A percentile compares a stretch with the other conserved stretches of the same genome.
Evolutionary conservation across 2,329 filamentous ascomycete species (phyloP).

Genomic region (Elsinoe ampelina): DNA sequence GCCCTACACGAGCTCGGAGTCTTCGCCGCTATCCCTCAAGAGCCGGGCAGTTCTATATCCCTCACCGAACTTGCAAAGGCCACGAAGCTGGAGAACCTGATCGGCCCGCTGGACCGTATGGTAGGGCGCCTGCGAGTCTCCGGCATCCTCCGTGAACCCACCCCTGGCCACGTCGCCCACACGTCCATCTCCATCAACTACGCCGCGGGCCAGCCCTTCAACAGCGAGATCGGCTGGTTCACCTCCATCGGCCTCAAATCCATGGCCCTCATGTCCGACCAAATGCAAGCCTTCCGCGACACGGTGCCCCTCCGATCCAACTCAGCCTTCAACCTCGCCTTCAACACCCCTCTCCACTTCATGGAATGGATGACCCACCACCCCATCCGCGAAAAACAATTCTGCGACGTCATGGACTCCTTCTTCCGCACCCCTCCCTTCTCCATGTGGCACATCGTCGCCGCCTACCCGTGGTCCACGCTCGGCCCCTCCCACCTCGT

Average conservation of each 20-base stretch:
- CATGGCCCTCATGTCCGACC: slow-evolving; percentile 4
- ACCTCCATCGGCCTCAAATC: not conserved
- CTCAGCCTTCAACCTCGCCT: slow-evolving; percentile 10
- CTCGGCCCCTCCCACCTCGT: slow-evolving; percentile 9
- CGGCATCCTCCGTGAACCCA: slow-evolving; percentile 7
- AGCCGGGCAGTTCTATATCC: not conserved
- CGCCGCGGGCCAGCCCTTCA: not conserved
- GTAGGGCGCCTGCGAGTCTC: slow-evolving; percentile 1
- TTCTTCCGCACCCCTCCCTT: slow-evolving; percentile 10
- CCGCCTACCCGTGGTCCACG: slow-evolving; percentile 8
- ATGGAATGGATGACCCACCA: slow-evolving; percentile 10
- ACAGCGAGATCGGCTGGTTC: slow-evolving; percentile 12
- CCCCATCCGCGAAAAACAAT: slow-evolving; percentile 10
- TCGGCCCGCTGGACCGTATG: not conserved
- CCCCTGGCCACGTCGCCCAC: slow-evolving; percentile 5
- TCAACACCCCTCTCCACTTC: slow-evolving; percentile 1
- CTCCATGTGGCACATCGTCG: slow-evolving; percentile 4
- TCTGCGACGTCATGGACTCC: slow-evolving; percentile 11
- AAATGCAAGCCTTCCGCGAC: slow-evolving; percentile 2
- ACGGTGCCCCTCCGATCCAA: slow-evolving; percentile 3
- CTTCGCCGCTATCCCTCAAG: slow-evolving; percentile 2
- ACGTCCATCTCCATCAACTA: slow-evolving; percentile 10
- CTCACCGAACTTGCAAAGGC: not conserved
- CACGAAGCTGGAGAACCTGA: not conserved
- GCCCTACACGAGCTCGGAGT: slow-evolving; percentile 7